Conservation (phyloP, 2,329 filamentous ascomycete species). For the Fusarium odoratissimum region DNA sequence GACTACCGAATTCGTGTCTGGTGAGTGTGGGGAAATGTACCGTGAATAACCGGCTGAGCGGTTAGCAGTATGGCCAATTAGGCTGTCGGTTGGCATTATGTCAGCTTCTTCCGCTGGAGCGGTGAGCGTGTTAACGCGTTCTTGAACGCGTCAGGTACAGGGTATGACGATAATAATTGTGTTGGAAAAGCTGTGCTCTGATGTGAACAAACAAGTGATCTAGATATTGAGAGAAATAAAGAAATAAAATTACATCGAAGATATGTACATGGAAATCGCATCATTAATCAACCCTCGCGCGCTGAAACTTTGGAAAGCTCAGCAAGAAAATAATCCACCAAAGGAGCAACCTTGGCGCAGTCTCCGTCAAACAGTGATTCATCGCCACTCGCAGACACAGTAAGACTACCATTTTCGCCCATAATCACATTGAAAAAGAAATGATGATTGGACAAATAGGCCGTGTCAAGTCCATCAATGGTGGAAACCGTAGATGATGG, state of each 20-base stretch:
- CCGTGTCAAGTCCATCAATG: not conserved
- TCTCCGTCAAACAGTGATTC: fast-evolving
- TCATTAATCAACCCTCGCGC: not conserved
- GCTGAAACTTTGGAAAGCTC: not conserved
- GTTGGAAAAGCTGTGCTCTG: fast-evolving
- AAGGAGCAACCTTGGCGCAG: fast-evolving
- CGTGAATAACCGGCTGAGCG: not conserved
- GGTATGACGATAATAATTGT: not conserved
- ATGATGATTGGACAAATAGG: not conserved
- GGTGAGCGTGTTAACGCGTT: not conserved
- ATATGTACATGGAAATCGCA: not conserved
- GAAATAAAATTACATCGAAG: fast-evolving
- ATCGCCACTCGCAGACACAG: not conserved
- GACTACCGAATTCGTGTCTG: not conserved
- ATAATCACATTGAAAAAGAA: constrained; percentile 13
- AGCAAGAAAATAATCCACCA: not conserved
- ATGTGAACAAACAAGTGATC: fast-evolving
- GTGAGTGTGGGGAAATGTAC: not conserved
- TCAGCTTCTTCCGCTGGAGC: not conserved
- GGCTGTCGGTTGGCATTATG: not conserved
- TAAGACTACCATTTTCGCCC: not conserved
- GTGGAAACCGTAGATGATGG: not conserved
- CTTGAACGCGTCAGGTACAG: not conserved
- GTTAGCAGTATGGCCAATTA: not conserved
- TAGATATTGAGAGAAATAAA: not conserved